Conservation (phyloP, 805 yeast genomes). For the Pichia eremophila region DNA sequence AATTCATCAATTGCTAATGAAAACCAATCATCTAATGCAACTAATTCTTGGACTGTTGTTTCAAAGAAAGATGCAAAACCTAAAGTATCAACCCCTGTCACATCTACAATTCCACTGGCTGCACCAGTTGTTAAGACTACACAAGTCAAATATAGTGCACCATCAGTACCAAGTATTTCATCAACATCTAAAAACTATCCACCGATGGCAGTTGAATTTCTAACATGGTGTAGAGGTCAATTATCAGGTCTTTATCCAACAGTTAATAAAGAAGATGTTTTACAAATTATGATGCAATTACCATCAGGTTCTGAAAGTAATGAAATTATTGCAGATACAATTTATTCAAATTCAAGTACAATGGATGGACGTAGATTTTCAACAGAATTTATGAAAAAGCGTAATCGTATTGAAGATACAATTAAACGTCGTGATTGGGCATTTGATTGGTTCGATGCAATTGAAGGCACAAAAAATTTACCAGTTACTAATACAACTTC, state of each 20-base stretch:
- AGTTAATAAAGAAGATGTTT: constrained; percentile 68
- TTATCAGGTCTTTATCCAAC: constrained; percentile 61
- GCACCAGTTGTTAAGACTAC: background rate
- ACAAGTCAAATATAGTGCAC: constrained; percentile 6
- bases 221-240: constrained; percentile 63
- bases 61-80: constrained; percentile 27
- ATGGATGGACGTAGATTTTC: constrained; percentile 96
- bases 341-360: constrained; percentile 77
- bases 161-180: constrained; percentile 22
- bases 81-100: constrained; percentile 15
- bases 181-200: constrained; percentile 19
- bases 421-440: constrained; percentile 34
- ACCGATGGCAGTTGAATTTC: constrained; percentile 45
- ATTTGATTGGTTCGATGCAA: constrained; percentile 66
- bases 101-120: background rate
- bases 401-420: constrained; percentile 57
- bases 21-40: background rate
- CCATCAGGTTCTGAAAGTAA: constrained; percentile 68
- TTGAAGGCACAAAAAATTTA: constrained; percentile 12
- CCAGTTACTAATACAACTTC: background rate
- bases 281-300: constrained; percentile 69
- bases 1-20: constrained; percentile 1
- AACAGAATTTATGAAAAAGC: constrained; percentile 73
- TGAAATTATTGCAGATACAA: constrained; percentile 86
- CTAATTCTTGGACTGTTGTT: constrained; percentile 30